These are phyloP conservation scores for Heliamphora exappendiculata DNA, from an alignment of 148 eudicot species.

Conservation along the genomic window DNA sequence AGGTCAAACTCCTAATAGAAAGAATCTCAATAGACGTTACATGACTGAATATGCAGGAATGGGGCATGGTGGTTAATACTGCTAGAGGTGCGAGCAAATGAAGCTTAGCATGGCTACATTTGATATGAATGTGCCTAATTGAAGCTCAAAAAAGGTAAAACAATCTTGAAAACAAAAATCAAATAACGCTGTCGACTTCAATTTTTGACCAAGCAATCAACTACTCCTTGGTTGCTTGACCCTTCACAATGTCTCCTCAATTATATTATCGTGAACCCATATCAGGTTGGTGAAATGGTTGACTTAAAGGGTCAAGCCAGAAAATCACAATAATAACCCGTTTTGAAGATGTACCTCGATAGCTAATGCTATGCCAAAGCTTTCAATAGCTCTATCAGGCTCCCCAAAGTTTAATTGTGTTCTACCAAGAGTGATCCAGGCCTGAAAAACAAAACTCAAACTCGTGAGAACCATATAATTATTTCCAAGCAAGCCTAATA, in stretches of 20 bases:
- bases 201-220: not conserved
- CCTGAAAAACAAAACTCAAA: constrained; percentile 27
- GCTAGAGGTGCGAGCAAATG: not conserved
- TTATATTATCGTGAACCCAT: not conserved
- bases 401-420: constrained; percentile 89
- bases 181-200: not conserved
- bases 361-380: constrained; percentile 74
- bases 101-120: not conserved
- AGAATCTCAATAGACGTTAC: not conserved
- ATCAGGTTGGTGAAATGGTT: not conserved
- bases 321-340: not conserved
- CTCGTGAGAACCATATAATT: not conserved
- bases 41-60: not conserved
- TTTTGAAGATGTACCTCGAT: constrained; percentile 40
- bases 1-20: not conserved
- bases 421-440: constrained; percentile 82
- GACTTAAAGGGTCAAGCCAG: not conserved
- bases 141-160: no score
- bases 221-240: not conserved
- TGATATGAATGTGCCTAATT: not conserved
- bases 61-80: not conserved
- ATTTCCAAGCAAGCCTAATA: not conserved
- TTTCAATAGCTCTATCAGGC: constrained; percentile 72
- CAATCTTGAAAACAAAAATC: not conserved
- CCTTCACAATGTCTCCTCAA: not conserved